Evolutionary conservation across 1,284 basidiomycete species (phyloP), one percentile per base, ranked within the genome.

Genomic region (Heliocybe sulcata): DNA sequence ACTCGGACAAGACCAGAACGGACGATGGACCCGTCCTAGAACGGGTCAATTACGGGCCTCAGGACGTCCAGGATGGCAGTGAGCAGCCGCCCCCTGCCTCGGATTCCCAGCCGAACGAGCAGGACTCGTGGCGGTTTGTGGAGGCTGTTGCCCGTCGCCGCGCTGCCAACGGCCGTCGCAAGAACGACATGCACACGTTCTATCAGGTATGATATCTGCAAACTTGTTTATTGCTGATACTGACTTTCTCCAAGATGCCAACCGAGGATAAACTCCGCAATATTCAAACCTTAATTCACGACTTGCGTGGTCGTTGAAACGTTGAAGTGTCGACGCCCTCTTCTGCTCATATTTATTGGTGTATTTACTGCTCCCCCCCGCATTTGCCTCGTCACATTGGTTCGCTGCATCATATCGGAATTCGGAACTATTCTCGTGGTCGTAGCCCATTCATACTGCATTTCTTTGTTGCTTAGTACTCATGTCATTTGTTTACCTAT

Each of bases 231-330:
- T 20, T 49, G 8, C 53, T 35, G 33, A 12, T 23, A 22, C 52
- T 57, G 1, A 60, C 47, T 57, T 16, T 26, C 47, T 51, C 3
- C 55, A 83, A n/a, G 82, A 75, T 83, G 71, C 67, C 80, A 0
- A 77, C 80, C 1, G 65, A 79, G 20, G 71, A 79, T 49, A 82
- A 84, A 58, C 61, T 83, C 11, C 61, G 69, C 55, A 71, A 69
- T 58, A 77, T 77, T 22, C 56, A 69, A 54, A 69, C 72, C 55
- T 58, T 72, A 9, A 65, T 71, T 47, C 64, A 62, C 35, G 61
- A 59, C 31, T 60, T 72, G 23, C 65, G 60, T n/a, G 33, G 45
- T 25, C 16, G n/a, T n/a, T 45, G 20, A 47, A 33, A 6, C 4
- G 29, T 31, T 31, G 20, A 47, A 33, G 4, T 6, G 29, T 31